Conservation (phyloP, 257 asterid genomes). For the Lithospermum erythrorhizon region DNA sequence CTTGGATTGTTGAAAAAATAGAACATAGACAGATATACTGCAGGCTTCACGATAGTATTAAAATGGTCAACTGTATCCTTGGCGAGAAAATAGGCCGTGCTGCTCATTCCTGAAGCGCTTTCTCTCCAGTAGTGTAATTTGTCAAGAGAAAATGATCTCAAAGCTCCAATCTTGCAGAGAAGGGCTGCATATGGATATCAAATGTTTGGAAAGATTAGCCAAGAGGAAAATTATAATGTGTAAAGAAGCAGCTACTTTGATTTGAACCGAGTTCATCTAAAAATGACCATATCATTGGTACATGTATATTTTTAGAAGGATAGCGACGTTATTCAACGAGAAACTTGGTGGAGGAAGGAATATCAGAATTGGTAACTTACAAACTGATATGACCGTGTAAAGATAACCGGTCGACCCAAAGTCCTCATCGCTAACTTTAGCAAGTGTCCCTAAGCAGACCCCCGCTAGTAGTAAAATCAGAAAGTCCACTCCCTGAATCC, state of each 20-base stretch:
- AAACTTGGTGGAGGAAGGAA: neutral
- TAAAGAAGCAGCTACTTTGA: no score
- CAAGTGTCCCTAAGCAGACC: slow-evolving; percentile 79
- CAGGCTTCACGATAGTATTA: slow-evolving; percentile 75
- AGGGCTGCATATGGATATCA: slow-evolving; percentile 37
- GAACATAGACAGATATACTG: slow-evolving; percentile 90
- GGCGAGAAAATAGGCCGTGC: slow-evolving; percentile 85
- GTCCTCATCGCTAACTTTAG: slow-evolving; percentile 90
- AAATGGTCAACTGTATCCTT: slow-evolving; percentile 90
- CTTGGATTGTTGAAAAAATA: slow-evolving; percentile 98
- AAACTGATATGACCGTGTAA: slow-evolving; percentile 91
- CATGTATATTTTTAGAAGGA: no score
- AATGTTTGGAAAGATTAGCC: neutral
- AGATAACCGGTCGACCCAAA: slow-evolving; percentile 80
- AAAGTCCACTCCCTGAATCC: slow-evolving; percentile 72
- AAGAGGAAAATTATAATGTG: neutral
- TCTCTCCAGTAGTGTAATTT: slow-evolving; percentile 98
- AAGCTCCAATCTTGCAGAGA: slow-evolving; percentile 75
- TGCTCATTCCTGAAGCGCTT: slow-evolving; percentile 92
- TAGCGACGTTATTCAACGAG: neutral
- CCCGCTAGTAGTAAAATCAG: slow-evolving; percentile 82
- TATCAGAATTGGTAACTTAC: slow-evolving; percentile 37
- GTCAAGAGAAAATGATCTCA: slow-evolving; percentile 84
- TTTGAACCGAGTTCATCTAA: no score
- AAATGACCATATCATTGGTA: no score